Evolutionary conservation across 2,329 filamentous ascomycete genomes (phyloP).

Genomic region (Penicillium crustosum): DNA sequence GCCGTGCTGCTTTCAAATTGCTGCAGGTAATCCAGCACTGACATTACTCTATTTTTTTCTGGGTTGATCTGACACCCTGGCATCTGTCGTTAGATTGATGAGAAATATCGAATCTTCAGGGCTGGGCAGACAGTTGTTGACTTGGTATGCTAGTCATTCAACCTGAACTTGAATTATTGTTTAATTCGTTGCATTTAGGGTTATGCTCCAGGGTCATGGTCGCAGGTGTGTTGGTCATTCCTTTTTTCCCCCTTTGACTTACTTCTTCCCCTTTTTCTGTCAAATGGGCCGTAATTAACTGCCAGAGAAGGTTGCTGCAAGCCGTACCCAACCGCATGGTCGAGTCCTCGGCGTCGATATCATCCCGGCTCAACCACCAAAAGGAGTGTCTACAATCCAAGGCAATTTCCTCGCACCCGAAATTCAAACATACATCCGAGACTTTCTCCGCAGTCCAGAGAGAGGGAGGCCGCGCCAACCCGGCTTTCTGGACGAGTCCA

Average conservation of each 20-base stretch:
- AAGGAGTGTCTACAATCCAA: constrained; percentile 90
- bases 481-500: constrained; percentile 2
- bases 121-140: constrained; percentile 85
- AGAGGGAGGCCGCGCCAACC: constrained; percentile 53
- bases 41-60: neutral
- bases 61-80: constrained; percentile 2
- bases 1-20: constrained; percentile 89
- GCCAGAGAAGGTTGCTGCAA: constrained; percentile 68
- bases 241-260: neutral
- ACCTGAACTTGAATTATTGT: neutral
- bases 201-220: constrained; percentile 61
- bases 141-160: constrained; percentile 56
- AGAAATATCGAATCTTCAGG: constrained; percentile 75
- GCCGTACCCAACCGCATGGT: constrained; percentile 72
- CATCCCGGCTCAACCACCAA: constrained; percentile 86
- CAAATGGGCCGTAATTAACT: constrained; percentile 9
- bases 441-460: constrained; percentile 68
- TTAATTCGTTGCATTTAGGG: constrained; percentile 32
- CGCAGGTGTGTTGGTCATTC: constrained; percentile 44
- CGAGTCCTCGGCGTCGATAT: constrained; percentile 89
- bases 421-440: constrained; percentile 74
- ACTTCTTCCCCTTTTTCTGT: neutral
- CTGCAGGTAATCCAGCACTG: constrained; percentile 61
- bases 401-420: constrained; percentile 80
- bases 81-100: constrained; percentile 65